Percentiles rank a stretch among this genome's conserved stretches.
phyloP scores from a whole-genome alignment of 306 rosid species.

The Vigna unguiculata region DNA sequence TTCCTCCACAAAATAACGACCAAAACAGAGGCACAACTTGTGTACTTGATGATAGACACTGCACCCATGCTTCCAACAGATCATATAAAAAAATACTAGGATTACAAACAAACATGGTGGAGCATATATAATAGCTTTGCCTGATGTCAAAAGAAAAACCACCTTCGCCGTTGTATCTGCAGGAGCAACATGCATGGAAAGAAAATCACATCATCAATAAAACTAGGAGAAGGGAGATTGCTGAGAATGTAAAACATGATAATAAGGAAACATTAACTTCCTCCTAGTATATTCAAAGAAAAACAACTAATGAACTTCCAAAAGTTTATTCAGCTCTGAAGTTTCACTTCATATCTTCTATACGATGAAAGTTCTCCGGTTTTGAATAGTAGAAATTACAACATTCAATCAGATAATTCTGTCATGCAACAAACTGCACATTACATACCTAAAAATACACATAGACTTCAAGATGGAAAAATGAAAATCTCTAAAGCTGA shows the following conservation, averaged over 20 bases:
- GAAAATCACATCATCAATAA: conserved; percentile 31
- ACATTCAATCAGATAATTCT: background rate
- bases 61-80: conserved; percentile 8
- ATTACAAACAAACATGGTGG: conserved; percentile 10
- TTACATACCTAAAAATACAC: background rate
- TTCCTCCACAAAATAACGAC: conserved; percentile 29
- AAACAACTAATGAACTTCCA: background rate
- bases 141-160: conserved; percentile 70
- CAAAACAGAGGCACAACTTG: conserved; percentile 1
- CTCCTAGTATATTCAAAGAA: background rate
- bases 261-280: background rate
- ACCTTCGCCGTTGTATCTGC: conserved; percentile 70
- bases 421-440: background rate
- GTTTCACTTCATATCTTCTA: background rate
- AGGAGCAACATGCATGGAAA: conserved; percentile 36
- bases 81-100: conserved; percentile 35
- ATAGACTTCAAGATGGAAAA: conserved; percentile 19
- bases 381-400: conserved; percentile 28
- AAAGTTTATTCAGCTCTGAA: background rate
- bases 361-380: conserved; percentile 1
- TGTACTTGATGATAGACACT: conserved; percentile 2
- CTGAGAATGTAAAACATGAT: conserved; percentile 34
- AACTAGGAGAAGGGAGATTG: conserved; percentile 17
- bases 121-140: background rate
- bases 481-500: background rate